Base-by-base conservation (phyloP, 1,284 basidiomycete genomes). In the Golubevia pallescens region DNA sequence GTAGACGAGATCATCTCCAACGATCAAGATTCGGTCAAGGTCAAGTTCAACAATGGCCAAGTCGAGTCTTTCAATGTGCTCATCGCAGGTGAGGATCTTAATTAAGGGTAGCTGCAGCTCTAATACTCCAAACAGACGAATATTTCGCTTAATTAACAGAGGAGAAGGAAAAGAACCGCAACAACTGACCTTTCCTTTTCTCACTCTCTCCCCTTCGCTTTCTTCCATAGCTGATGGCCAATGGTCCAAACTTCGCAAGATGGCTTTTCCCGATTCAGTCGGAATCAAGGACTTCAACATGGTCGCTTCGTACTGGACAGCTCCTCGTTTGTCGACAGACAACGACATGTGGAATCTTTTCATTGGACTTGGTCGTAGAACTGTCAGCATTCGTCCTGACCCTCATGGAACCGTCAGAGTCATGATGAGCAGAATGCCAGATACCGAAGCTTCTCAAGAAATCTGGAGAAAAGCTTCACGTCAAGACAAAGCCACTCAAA, bases 301-400 rank as follows among this genome's bases (percentile, higher is more conserved):
- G 56, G 67, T 62, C 24, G 52, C n/a, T 20, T 53, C 58, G 34
- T 77, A 70, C 61, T 69, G 28, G 3, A 73, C 70, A 14, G 52
- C 69, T 2, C 74, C 73, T 0, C 65, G 70, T 16, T n/a, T 20
- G 6, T 1, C 53, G 0, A 58, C 54, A 7, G 76, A 78, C 28
- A 60, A 51, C 52, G 58, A 57, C 21, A 71, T 60, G 60, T 74
- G 70, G 61, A 21, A 53, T 23, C 54, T 72, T 60, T 71, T 68
- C 58, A 42, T 63, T 23, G 60, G 57, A 24, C 57, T 67, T 6
- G 48, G 58, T 14, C 21, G 53, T 13, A 62, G 73, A 0, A 14
- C 21, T 10, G 7, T 75, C 19, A 19, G 14, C 2, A 54, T 67
- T 10, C 66, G 77, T 16, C 77, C 77, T 0, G 77, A 78, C 60